phyloP scores from a whole-genome alignment of 2,329 filamentous ascomycete species.

The Colletotrichum higginsianum region DNA sequence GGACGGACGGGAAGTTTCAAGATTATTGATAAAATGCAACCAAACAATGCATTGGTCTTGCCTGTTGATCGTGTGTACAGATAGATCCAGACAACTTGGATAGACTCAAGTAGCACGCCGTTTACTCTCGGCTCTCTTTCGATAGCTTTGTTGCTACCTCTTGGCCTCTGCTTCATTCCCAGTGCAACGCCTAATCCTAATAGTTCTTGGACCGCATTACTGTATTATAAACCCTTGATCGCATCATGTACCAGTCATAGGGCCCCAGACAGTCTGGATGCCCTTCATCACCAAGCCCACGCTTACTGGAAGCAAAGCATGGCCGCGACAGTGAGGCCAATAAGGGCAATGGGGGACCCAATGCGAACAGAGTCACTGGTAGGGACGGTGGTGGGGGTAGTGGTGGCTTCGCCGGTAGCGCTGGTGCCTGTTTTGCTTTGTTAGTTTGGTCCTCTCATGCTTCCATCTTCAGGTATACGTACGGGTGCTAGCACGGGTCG shows the following conservation, averaged over 20 bases:
- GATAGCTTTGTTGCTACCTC: constrained; percentile 18
- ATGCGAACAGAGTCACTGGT: constrained; percentile 46
- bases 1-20: constrained; percentile 2
- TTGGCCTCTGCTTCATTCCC: constrained; percentile 28
- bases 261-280: background rate
- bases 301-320: constrained; percentile 60
- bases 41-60: constrained; percentile 21
- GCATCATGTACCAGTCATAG: constrained; percentile 36
- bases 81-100: constrained; percentile 22
- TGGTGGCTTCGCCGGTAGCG: constrained; percentile 51
- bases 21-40: background rate
- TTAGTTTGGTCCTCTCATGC: constrained; percentile 23
- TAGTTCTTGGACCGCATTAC: constrained; percentile 40
- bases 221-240: constrained; percentile 39
- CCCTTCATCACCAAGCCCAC: constrained; percentile 5
- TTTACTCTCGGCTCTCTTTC: constrained; percentile 2
- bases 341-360: constrained; percentile 58
- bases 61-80: constrained; percentile 32
- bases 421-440: constrained; percentile 42
- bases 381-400: constrained; percentile 51
- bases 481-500: constrained; percentile 41
- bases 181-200: constrained; percentile 37
- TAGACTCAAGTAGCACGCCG: constrained; percentile 22
- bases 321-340: constrained; percentile 56
- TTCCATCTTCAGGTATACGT: background rate